Base-by-base conservation (phyloP, 495 filamentous ascomycete species). In the Viridothelium virens region DNA sequence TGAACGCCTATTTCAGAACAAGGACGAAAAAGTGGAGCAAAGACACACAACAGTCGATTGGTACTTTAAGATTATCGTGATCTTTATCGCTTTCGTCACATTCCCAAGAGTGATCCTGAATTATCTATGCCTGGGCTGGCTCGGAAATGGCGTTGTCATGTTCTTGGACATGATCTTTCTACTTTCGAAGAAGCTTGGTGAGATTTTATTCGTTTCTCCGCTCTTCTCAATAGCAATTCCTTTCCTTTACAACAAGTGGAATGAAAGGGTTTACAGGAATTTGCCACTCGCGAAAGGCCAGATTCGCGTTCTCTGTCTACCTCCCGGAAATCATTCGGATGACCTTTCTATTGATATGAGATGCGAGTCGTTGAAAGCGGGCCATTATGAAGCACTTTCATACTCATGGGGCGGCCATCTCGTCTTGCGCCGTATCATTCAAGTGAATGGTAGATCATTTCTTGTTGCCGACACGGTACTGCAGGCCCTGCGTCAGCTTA, bases 391-490 rank as follows among this genome's bases (percentile, higher is more conserved):
- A 53, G 48, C 48, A 14, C n/a, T 53, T 14, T 25, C 48, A 11
- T 53, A 53, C 48, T 53, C 48, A 14, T 53, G 2, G 48, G 48
- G 48, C n/a, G 16, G 18, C n/a, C 48, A 53, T 53, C 1, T 53
- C n/a, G 16, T 53, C 48, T 53, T 53, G 48, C 48, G 48, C 18
- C 48, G 48, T 53, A 18, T 18, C n/a, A 53, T 53, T 14, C 48
- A 53, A 18, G 2, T n/a, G 48, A 53, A 53, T 18, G 16, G 48
- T 14, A 53, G 16, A 18, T 14, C 48, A 14, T 18, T 2, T 18
- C n/a, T 53, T 18, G 16, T 53, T 53, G 10, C 48, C 48, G 48
- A 53, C n/a, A 53, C 48, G 10, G 48, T 53, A 53, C 48, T 53
- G 0, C 9, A 53, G 9, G 48, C 48, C 48, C 48, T 53, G 9